Percentiles rank a stretch among this genome's conserved stretches.
Evolutionary conservation across 495 filamentous ascomycete species (phyloP).

Genomic region (Aspergillus campestris): DNA sequence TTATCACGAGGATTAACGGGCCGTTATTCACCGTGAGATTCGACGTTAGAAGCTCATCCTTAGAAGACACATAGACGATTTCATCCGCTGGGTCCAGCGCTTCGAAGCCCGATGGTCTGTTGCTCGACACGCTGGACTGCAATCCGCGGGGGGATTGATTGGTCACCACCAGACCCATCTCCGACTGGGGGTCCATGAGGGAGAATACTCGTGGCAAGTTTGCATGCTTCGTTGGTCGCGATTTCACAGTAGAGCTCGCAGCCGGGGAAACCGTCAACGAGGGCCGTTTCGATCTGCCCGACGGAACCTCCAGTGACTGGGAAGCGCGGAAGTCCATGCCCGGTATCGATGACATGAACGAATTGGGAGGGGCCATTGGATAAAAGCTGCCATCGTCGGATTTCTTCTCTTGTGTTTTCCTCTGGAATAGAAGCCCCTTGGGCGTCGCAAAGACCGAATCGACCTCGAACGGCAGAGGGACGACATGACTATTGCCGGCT

Average conservation of each 20-base stretch:
- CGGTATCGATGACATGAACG: slow-evolving; percentile 62
- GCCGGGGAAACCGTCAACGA: slow-evolving; percentile 23
- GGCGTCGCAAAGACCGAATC: slow-evolving; percentile 78
- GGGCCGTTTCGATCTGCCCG: slow-evolving; percentile 28
- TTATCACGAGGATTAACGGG: slow-evolving; percentile 70
- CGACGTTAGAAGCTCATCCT: slow-evolving; percentile 39
- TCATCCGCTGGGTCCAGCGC: slow-evolving; percentile 63
- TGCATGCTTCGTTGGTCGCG: slow-evolving; percentile 32
- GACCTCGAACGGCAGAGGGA: slow-evolving; percentile 91
- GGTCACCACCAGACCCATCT: slow-evolving; percentile 76
- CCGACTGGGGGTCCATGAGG: slow-evolving; percentile 77
- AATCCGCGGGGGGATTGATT: slow-evolving; percentile 29
- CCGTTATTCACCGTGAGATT: slow-evolving; percentile 8
- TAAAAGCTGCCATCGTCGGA: slow-evolving; percentile 9
- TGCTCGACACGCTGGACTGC: slow-evolving; percentile 19
- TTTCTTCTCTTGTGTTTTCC: slow-evolving; percentile 47
- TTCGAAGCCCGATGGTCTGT: slow-evolving; percentile 33
- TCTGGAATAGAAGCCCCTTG: slow-evolving; percentile 73
- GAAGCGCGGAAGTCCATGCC: slow-evolving; percentile 29
- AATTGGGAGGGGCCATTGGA: slow-evolving; percentile 59
- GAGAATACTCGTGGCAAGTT: slow-evolving; percentile 74
- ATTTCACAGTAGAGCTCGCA: slow-evolving; percentile 16
- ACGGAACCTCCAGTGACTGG: slow-evolving; percentile 37
- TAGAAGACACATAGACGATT: slow-evolving; percentile 65
- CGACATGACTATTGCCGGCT: slow-evolving; percentile 77